Base-by-base conservation (phyloP, 495 filamentous ascomycete species). In the Neurospora sp. region DNA sequence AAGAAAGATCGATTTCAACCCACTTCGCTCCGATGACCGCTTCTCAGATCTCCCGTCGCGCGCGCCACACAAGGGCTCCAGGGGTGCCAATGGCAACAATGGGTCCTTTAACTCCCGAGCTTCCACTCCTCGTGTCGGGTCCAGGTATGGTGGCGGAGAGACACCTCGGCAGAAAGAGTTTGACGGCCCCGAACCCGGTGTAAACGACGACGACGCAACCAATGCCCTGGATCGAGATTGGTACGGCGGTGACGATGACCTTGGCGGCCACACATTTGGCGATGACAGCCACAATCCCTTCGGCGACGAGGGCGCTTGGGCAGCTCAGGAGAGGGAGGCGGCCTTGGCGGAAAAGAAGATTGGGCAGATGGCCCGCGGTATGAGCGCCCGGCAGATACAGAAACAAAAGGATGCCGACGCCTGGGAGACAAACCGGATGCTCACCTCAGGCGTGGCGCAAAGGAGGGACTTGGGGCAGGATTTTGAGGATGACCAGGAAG, bases 391-490 rank as follows among this genome's bases (percentile, higher is more conserved):
- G 62, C 89, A 91, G 66, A 81, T 90, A 19, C 93, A 96, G 80
- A 94, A 92, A 81, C 93, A 97, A 82, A 94, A 94, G 79, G 96
- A 98, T 79, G 92, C 92, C 34, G 96, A 99, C 85, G 94, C 93
- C 37, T 99, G 96, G 96, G 96, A 99, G 80, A 94, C 94, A 19
- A 98, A 99, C 82, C 93, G 96, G 43, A 98, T 99, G 96, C 89
- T 98, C 59, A 96, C 94, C 0, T 97, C 94, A 15, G 95, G 94
- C 71, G 95, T 98, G 69, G 96, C 96, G 19, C 96, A 98, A 81
- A 84, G 95, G 81, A 86, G 93, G 74, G 92, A 95, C 76, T 88
- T 92, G 76, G 90, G 91, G 39, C 86, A 87, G 31, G 93, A 94
- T 76, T 95, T 97, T 73, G 89, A 91, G 73, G 94, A 98, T 69